Evolutionary conservation across 2,329 filamentous ascomycete genomes (phyloP).

Genomic region (Venturia nashicola): DNA sequence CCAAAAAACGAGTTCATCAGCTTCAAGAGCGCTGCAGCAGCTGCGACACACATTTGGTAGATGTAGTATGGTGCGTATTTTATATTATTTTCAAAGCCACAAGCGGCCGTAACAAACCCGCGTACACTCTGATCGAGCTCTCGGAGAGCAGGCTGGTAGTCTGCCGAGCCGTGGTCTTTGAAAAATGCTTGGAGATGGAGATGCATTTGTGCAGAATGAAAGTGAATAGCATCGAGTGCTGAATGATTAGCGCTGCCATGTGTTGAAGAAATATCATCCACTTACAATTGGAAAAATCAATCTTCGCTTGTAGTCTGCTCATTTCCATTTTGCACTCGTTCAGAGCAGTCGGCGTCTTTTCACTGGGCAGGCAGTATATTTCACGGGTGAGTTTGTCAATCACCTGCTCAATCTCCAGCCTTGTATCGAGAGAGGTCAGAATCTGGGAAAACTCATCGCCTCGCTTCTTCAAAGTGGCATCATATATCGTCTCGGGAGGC

Average conservation of each 20-base stretch:
- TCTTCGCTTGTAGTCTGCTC: neutral
- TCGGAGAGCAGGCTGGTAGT: conserved; percentile 63
- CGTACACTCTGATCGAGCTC: conserved; percentile 62
- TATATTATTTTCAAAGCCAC: conserved; percentile 39
- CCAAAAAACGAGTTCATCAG: conserved; percentile 65
- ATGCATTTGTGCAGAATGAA: conserved; percentile 62
- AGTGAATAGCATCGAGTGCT: conserved; percentile 41
- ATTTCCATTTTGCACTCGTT: neutral
- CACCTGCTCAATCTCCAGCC: conserved; percentile 61
- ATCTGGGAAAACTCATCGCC: conserved; percentile 45
- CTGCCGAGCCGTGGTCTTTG: conserved; percentile 58
- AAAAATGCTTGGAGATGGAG: conserved; percentile 72
- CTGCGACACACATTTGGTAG: conserved; percentile 76
- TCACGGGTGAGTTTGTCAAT: conserved; percentile 68
- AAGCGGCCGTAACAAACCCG: conserved; percentile 49
- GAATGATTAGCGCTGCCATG: neutral
- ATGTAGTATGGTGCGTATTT: conserved; percentile 63
- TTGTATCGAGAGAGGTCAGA: conserved; percentile 51
- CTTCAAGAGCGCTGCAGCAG: conserved; percentile 65
- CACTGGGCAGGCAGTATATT: conserved; percentile 66
- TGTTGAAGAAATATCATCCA: neutral
- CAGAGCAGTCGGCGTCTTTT: conserved; percentile 20
- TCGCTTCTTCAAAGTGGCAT: conserved; percentile 56
- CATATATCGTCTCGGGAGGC: conserved; percentile 65
- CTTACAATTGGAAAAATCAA: conserved; percentile 4